These are phyloP conservation scores for Phytophthora cryptogea DNA, from an alignment of 352 stramenopile species.

Conservation along the genomic window DNA sequence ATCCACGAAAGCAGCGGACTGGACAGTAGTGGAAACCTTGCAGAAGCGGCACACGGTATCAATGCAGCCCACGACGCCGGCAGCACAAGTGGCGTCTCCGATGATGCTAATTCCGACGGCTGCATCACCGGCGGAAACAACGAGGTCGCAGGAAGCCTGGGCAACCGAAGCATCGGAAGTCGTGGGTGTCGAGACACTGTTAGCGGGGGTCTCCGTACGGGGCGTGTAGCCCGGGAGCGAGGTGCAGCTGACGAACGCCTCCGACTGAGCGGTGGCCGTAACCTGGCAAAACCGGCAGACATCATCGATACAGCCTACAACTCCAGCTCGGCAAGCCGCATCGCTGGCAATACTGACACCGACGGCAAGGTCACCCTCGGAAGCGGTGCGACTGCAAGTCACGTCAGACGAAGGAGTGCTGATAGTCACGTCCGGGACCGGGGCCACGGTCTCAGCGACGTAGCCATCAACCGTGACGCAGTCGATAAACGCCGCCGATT, in stretches of 20 bases:
- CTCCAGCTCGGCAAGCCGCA: slow-evolving; percentile 25
- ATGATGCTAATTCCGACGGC: slow-evolving; percentile 37
- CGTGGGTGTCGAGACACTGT: slow-evolving; percentile 1
- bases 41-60: slow-evolving; percentile 44
- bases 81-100: slow-evolving; percentile 26
- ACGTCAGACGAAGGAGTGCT: slow-evolving; percentile 2
- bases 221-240: slow-evolving; percentile 2
- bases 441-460: slow-evolving; percentile 4
- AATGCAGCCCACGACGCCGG: slow-evolving; percentile 40
- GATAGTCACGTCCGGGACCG: slow-evolving; percentile 2
- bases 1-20: slow-evolving; percentile 30
- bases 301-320: slow-evolving; percentile 41
- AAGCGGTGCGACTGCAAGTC: slow-evolving; percentile 17
- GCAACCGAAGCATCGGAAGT: slow-evolving; percentile 5
- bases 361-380: slow-evolving; percentile 30
- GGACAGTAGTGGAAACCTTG: slow-evolving; percentile 27
- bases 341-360: slow-evolving; percentile 39
- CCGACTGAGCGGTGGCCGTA: slow-evolving; percentile 22
- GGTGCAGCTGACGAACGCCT: slow-evolving; percentile 26
- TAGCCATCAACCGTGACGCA: slow-evolving; percentile 20
- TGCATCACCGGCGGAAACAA: slow-evolving; percentile 31
- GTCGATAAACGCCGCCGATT: slow-evolving; percentile 29
- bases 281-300: slow-evolving; percentile 49
- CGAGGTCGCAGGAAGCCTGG: slow-evolving; percentile 16
- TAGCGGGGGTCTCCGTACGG: slow-evolving; percentile 4